Evolutionary conservation across 2,329 filamentous ascomycete genomes (phyloP).

Genomic region (Chaetomium sp.): DNA sequence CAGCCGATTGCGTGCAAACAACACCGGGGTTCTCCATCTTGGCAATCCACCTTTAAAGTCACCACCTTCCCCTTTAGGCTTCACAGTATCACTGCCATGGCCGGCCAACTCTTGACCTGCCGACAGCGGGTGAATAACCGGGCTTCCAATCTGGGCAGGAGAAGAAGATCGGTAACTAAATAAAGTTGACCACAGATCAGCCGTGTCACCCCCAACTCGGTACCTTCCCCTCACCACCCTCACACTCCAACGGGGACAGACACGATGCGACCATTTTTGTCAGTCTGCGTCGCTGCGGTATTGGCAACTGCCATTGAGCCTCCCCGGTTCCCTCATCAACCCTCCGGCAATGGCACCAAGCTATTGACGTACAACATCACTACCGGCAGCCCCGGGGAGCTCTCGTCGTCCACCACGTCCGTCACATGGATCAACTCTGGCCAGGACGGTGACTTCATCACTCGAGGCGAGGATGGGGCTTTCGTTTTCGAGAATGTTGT

Average conservation of each 20-base stretch:
- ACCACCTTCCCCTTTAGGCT: conserved; percentile 26
- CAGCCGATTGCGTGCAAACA: not conserved
- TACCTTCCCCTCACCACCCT: conserved; percentile 8
- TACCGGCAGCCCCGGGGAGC: conserved; percentile 39
- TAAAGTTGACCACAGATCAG: conserved; percentile 2
- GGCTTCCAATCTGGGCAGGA: conserved; percentile 27
- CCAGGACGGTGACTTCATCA: conserved; percentile 64
- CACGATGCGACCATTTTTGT: conserved; percentile 28
- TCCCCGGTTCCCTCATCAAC: conserved; percentile 56
- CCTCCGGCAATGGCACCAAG: conserved; percentile 57
- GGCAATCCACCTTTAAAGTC: conserved; percentile 19
- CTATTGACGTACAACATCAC: conserved; percentile 64
- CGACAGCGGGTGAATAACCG: conserved; percentile 23
- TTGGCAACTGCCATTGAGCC: conserved; percentile 48
- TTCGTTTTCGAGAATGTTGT: conserved; percentile 64
- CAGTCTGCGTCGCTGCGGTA: conserved; percentile 25
- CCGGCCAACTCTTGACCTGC: conserved; percentile 22
- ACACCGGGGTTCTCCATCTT: conserved; percentile 13
- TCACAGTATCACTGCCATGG: conserved; percentile 4
- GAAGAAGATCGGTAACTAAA: conserved; percentile 12
- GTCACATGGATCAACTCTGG: conserved; percentile 61
- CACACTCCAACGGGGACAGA: not conserved
- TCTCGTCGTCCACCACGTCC: conserved; percentile 51
- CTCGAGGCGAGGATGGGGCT: conserved; percentile 51
- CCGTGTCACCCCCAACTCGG: conserved; percentile 1